These are phyloP conservation scores for Cutaneotrichosporon cutaneum DNA, from an alignment of 1,284 basidiomycete genomes.

Conservation along the genomic window DNA sequence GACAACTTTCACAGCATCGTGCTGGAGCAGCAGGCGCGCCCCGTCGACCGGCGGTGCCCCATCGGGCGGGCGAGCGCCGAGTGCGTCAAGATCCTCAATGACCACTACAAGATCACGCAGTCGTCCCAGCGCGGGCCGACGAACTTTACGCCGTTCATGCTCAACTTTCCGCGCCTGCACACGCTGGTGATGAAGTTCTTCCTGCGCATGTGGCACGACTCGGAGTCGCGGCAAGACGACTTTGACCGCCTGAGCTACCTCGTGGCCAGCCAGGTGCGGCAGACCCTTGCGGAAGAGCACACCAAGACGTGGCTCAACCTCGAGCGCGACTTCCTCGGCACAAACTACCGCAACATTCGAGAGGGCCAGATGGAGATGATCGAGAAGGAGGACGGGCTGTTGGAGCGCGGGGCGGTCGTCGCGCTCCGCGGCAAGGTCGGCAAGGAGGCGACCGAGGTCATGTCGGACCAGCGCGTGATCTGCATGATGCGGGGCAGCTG, in stretches of 20 bases:
- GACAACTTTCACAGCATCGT: constrained; percentile 83
- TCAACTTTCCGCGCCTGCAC: constrained; percentile 83
- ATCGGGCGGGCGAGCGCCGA: constrained; percentile 66
- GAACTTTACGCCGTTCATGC: constrained; percentile 83
- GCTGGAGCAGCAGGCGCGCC: constrained; percentile 78
- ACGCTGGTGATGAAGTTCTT: constrained; percentile 82
- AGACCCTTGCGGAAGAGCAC: constrained; percentile 73
- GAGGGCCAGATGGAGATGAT: constrained; percentile 93
- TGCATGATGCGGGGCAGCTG: constrained; percentile 51
- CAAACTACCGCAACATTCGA: constrained; percentile 80
- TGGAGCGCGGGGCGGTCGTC: constrained; percentile 79
- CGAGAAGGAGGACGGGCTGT: constrained; percentile 83
- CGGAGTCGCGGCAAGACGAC: constrained; percentile 74
- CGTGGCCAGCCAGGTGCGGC: constrained; percentile 81
- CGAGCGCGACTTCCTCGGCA: constrained; percentile 78
- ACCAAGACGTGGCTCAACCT: constrained; percentile 79
- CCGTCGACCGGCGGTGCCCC: constrained; percentile 75
- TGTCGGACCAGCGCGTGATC: constrained; percentile 70
- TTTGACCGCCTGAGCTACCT: constrained; percentile 79
- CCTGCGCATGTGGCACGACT: constrained; percentile 89
- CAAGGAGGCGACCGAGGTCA: constrained; percentile 89
- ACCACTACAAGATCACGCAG: constrained; percentile 58
- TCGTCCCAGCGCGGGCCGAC: constrained; percentile 57
- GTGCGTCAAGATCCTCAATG: constrained; percentile 74
- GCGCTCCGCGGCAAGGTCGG: constrained; percentile 82